Evolutionary conservation across 257 asterid species (phyloP).

Genomic region (Gardenia jasminoides): DNA sequence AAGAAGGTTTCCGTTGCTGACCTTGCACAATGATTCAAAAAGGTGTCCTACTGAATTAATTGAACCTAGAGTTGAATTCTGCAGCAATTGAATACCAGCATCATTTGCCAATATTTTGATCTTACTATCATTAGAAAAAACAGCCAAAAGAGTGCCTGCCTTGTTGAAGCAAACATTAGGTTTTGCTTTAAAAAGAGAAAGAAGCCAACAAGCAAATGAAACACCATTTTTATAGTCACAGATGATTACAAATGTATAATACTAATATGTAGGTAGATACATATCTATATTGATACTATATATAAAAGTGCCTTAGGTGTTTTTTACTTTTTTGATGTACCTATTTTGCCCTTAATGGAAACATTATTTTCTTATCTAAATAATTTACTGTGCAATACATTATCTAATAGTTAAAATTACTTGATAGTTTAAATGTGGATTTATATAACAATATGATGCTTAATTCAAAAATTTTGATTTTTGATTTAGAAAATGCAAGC

Average conservation of each 20-base stretch:
- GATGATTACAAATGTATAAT: no score
- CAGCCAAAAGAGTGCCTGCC: slow-evolving; percentile 58
- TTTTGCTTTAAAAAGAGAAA: slow-evolving; percentile 33
- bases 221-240: background rate
- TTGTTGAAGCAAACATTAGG: slow-evolving; percentile 61
- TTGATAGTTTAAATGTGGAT: no score
- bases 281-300: background rate
- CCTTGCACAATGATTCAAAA: slow-evolving; percentile 37
- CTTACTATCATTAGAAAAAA: slow-evolving; percentile 42
- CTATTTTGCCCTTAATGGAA: no score
- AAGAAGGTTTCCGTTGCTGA: slow-evolving; percentile 18
- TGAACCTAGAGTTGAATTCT: slow-evolving; percentile 18
- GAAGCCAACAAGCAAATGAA: slow-evolving; percentile 5
- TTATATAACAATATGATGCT: no score
- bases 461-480: no score
- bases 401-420: no score
- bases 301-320: no score
- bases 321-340: no score
- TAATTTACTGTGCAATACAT: no score
- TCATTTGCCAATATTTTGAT: slow-evolving; percentile 67
- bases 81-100: slow-evolving; percentile 46
- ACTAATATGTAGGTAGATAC: no score
- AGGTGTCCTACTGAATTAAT: slow-evolving; percentile 29
- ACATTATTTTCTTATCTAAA: no score
- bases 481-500: no score